phyloP scores from a whole-genome alignment of 1,284 basidiomycete species.

The Gymnopus androsaceus region DNA sequence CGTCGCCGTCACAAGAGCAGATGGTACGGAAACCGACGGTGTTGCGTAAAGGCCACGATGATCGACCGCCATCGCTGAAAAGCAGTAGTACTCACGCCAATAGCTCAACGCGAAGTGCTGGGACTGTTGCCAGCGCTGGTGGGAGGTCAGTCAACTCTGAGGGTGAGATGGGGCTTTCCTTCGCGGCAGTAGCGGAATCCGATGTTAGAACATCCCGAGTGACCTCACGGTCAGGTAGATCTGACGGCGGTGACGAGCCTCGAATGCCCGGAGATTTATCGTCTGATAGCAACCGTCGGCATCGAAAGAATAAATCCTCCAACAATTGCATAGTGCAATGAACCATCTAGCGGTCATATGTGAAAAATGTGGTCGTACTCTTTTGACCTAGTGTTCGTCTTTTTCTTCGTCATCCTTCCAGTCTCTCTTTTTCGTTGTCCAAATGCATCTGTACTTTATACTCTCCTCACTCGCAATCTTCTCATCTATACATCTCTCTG shows the following conservation, averaged over 20 bases:
- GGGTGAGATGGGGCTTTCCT: conserved; percentile 18
- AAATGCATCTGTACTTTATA: conserved; percentile 14
- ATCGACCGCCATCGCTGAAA: conserved; percentile 50
- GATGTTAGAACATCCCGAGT: conserved; percentile 28
- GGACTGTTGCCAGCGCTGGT: conserved; percentile 33
- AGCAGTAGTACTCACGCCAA: conserved; percentile 51
- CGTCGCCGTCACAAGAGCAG: conserved; percentile 33
- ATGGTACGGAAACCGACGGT: conserved; percentile 31
- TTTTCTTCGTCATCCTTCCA: conserved; percentile 1
- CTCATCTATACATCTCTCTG: not conserved
- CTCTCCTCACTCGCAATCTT: conserved; percentile 9
- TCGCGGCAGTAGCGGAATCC: conserved; percentile 17
- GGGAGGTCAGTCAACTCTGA: conserved; percentile 31
- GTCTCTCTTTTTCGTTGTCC: not conserved
- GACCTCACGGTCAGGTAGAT: conserved; percentile 25
- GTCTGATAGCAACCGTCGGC: conserved; percentile 28
- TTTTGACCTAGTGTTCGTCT: conserved; percentile 1
- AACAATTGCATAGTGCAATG: conserved; percentile 47
- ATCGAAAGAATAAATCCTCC: conserved; percentile 45
- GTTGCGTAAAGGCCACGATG: conserved; percentile 35
- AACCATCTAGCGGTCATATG: conserved; percentile 8
- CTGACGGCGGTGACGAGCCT: conserved; percentile 27
- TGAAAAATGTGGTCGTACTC: too few relatives aligned
- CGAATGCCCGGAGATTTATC: conserved; percentile 37
- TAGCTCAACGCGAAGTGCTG: conserved; percentile 48